Conservation (phyloP, 495 filamentous ascomycete species). For the Filosporella fistucella region DNA sequence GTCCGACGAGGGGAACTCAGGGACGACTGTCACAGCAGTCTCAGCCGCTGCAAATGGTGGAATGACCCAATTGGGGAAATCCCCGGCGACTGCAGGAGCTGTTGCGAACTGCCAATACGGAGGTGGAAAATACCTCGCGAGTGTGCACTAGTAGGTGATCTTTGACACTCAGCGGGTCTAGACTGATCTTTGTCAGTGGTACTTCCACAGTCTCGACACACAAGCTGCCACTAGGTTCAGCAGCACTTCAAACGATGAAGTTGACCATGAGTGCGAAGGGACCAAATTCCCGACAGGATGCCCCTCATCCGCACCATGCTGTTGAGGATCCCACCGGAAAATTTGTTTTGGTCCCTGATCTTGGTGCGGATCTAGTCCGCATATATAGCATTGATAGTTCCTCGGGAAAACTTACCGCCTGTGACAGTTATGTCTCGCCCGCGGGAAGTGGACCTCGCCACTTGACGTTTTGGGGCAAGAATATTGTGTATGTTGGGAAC, state of each 20-base stretch:
- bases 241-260: conserved; percentile 4
- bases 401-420: conserved; percentile 32
- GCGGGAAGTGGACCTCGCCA: conserved; percentile 64
- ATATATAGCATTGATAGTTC: conserved; percentile 49
- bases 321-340: conserved; percentile 62
- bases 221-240: conserved; percentile 13
- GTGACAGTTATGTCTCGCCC: conserved; percentile 26
- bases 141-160: conserved; percentile 16
- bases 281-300: conserved; percentile 39
- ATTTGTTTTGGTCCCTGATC: conserved; percentile 62
- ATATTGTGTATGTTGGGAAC: conserved; percentile 55
- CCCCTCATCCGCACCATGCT: conserved; percentile 63
- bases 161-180: not conserved
- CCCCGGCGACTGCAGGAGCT: conserved; percentile 1
- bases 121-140: conserved; percentile 9
- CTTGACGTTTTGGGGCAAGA: conserved; percentile 46
- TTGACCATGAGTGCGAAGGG: conserved; percentile 10
- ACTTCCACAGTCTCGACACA: conserved; percentile 12
- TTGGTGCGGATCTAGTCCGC: conserved; percentile 64
- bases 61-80: conserved; percentile 1
- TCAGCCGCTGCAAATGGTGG: conserved; percentile 5
- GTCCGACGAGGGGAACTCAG: conserved; percentile 9
- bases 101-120: conserved; percentile 15
- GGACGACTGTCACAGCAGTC: conserved; percentile 5
- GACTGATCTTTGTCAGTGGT: not conserved